Evolutionary conservation across 1,284 basidiomycete species (phyloP), one percentile per base, ranked within the genome.

Genomic region (Cerioporus squamosus): DNA sequence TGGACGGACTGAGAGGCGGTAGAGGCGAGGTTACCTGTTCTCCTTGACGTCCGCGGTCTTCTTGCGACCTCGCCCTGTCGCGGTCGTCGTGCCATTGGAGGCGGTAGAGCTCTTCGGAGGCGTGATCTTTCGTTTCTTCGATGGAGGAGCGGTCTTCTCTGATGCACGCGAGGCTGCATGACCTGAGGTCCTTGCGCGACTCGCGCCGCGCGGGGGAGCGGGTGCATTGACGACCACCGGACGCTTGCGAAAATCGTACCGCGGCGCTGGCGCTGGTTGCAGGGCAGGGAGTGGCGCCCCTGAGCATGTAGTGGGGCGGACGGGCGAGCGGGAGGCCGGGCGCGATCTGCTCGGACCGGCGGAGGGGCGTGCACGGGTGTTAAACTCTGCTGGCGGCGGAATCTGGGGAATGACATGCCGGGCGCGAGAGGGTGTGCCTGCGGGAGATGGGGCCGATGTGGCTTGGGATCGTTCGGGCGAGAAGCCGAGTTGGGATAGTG

Each of bases 401-500:
- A 63, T 45, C 4, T 57, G 55, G 1, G 39, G 52, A n/a, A 44
- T 44, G 40, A n/a, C 9, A n/a, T 12, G 40, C 18, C 43, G 57
- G 43, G n/a, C 26, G 46, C 17, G 36, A 43, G 53, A 49, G 33
- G 52, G 44, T 17, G 54, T 22, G 26, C 20, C 45, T 31, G 20
- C 47, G 31, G 51, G 24, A 29, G 31, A 49, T 18, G 51, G 18
- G 18, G 10, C 23, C n/a, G 40, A 4, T 38, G 40, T 22, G 9
- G 40, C 17, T 42, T 64, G 71, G 14, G 70, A 68, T 29, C 60
- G 57, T 44, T 65, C 60, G n/a, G 70, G 58, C 18, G 72, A 69
- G 61, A 76, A 71, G 18, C 73, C 71, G 38, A 76, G 68, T 44
- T 72, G 74, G 8, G 77, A 75, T 66, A 71, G 75, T 15, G 76